Evolutionary conservation across 257 asterid species (phyloP), one percentile per base, ranked within the genome.

Genomic region (Gentiana straminea): DNA sequence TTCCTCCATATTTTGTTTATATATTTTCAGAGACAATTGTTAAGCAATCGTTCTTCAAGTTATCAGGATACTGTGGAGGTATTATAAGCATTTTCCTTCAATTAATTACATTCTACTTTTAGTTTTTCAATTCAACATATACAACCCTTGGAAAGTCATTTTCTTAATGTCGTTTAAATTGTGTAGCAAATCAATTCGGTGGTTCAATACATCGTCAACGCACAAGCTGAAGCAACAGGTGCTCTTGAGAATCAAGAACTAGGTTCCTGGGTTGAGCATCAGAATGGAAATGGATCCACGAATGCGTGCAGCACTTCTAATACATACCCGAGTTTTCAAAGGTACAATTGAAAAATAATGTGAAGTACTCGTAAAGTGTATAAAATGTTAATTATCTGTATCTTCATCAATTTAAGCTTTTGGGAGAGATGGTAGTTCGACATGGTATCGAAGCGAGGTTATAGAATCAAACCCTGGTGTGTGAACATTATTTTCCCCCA

Each of bases 61-160:
- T 86, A 86, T 68, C 80, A 80, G n/a, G 89, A 80, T 43, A 85
- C 92, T 15, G 71, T 75, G 38, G 86, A 78, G 86, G 92, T 80
- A 75, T 41, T 41, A 3, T 15, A n/a, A 15, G 7, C 13, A 48
- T 41, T 6, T 3, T 11, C 33, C 1, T n/a, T 24, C 9, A 4
- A 41, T 41, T 41, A 2, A 2, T 24, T 24, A 24, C 24, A 24
- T 24, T 0, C 24, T 24, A 24, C 24, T 24, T 24, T 24, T 24
- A 24, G 24, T 24, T 24, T 24, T 24, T 24, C 0, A 24, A 24
- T 24, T 24, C 24, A 24, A 24, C 24, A 24, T 24, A 24, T 24
- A 24, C 24, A 24, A 24, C 24, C 24, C 24, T 24, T 24, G 24
- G 24, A 0, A 24, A 0, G 1, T 24, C 24, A 24, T 24, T 39